Conservation (phyloP, 2,329 filamentous ascomycete genomes). For the Tricladium varicosporioides region DNA sequence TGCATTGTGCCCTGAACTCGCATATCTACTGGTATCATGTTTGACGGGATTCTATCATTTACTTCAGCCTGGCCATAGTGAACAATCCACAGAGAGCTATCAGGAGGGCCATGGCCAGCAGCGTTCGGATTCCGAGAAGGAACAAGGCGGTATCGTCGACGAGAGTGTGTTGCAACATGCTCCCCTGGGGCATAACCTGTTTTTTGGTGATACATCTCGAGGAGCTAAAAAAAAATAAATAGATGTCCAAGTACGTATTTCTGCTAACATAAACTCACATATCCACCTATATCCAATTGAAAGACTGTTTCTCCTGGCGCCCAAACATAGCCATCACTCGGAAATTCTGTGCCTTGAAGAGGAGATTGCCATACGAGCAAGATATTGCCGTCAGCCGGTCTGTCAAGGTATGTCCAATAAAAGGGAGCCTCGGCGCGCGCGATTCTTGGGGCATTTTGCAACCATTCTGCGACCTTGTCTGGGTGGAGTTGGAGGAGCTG, state of each 20-base stretch:
- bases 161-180: slow-evolving; percentile 70
- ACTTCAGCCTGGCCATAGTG: slow-evolving; percentile 81
- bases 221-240: slow-evolving; percentile 51
- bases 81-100: slow-evolving; percentile 84
- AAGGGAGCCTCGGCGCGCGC: slow-evolving; percentile 82
- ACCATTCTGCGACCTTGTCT: slow-evolving; percentile 77
- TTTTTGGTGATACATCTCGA: slow-evolving; percentile 87
- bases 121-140: slow-evolving; percentile 68
- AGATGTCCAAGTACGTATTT: neutral
- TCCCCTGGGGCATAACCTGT: slow-evolving; percentile 78
- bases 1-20: slow-evolving; percentile 60
- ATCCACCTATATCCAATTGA: slow-evolving; percentile 68
- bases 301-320: slow-evolving; percentile 75
- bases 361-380: slow-evolving; percentile 87
- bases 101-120: slow-evolving; percentile 67
- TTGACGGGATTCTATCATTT: slow-evolving; percentile 68
- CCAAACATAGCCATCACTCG: slow-evolving; percentile 93
- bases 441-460: slow-evolving; percentile 80
- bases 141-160: slow-evolving; percentile 81
- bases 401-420: slow-evolving; percentile 89
- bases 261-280: slow-evolving; percentile 46
- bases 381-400: slow-evolving; percentile 76
- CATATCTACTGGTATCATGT: slow-evolving; percentile 62
- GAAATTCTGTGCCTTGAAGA: slow-evolving; percentile 69
- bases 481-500: slow-evolving; percentile 67